Evolutionary conservation across 2,329 filamentous ascomycete species (phyloP).

Genomic region (Davidsoniella eucalypti): DNA sequence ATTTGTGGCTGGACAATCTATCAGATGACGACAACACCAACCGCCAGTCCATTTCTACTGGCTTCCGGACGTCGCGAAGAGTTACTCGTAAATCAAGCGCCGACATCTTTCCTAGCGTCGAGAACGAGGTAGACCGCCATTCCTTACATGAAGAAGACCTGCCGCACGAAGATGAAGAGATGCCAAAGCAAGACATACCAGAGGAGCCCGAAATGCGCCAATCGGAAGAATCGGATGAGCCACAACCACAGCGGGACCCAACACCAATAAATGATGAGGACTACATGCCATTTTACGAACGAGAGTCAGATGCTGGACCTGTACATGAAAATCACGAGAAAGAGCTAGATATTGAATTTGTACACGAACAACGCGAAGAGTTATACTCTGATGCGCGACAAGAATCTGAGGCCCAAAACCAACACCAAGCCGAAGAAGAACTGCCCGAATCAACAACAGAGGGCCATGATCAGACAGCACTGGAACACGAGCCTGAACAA

Average conservation of each 20-base stretch:
- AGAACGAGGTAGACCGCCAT: not conserved
- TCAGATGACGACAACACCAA: conserved; percentile 20
- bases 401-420: too few relatives aligned
- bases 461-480: not conserved
- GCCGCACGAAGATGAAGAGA: not conserved
- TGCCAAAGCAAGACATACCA: not conserved
- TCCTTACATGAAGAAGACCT: not conserved
- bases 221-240: not conserved
- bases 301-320: not conserved
- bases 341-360: too few relatives aligned
- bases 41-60: too few relatives aligned
- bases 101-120: not conserved
- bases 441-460: not conserved
- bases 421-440: not conserved
- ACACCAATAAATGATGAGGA: not conserved
- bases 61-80: not conserved
- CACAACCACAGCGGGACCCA: not conserved
- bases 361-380: too few relatives aligned
- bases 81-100: not conserved
- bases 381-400: too few relatives aligned
- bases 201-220: not conserved
- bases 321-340: not conserved
- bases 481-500: not conserved
- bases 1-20: conserved; percentile 30
- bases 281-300: not conserved